These are phyloP conservation scores for Styphnolobium japonicum DNA, from an alignment of 306 rosid genomes.

Conservation along the genomic window DNA sequence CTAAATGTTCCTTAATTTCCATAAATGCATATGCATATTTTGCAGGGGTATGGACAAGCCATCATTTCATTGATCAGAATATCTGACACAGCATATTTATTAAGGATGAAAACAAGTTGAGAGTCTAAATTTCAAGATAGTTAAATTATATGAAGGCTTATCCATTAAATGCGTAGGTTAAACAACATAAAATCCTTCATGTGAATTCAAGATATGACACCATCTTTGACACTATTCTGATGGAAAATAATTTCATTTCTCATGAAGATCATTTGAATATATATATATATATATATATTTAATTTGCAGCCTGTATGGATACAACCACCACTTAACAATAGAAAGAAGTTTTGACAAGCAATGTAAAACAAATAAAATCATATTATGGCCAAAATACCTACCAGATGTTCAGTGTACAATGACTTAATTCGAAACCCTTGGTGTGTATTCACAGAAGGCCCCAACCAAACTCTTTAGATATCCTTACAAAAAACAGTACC, in stretches of 20 bases:
- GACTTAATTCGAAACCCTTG: not conserved
- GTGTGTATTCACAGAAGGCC: not conserved
- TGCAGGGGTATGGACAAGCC: slow-evolving; percentile 3
- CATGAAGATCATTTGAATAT: not conserved
- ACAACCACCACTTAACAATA: not conserved
- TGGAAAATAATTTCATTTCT: not conserved
- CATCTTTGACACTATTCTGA: not conserved
- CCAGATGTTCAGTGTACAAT: not conserved
- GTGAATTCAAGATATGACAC: not conserved
- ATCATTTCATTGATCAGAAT: slow-evolving; percentile 6
- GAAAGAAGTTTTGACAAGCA: not conserved
- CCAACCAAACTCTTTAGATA: not conserved
- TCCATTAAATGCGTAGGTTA: not conserved
- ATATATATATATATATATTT: not conserved
- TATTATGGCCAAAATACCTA: not conserved
- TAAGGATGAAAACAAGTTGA: slow-evolving; percentile 8
- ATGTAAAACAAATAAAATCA: not conserved
- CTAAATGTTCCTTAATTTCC: slow-evolving; percentile 20
- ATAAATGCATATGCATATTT: slow-evolving; percentile 22
- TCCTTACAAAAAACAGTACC: not conserved
- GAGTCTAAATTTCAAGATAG: slow-evolving; percentile 6
- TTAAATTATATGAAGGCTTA: not conserved
- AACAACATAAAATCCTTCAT: not conserved
- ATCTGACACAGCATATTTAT: slow-evolving; percentile 18
- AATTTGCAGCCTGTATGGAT: not conserved